Evolutionary conservation across 2,329 filamentous ascomycete genomes (phyloP).

Genomic region (Scedosporium boydii): DNA sequence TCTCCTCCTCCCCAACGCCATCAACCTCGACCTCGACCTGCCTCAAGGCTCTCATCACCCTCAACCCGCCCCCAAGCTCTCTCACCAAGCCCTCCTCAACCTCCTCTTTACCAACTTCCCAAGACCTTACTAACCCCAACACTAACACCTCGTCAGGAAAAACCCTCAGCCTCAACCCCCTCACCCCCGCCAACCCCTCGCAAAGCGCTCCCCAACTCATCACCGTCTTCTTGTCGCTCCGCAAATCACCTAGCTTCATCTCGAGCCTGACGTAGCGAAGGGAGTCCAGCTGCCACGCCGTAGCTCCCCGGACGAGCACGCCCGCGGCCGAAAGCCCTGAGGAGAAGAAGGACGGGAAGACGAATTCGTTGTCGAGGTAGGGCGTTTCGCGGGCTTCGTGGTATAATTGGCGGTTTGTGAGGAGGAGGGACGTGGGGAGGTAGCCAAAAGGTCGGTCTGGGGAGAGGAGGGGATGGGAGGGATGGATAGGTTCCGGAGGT

Average conservation of each 20-base stretch:
- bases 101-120: constrained; percentile 7
- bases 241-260: neutral
- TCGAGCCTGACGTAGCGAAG: constrained; percentile 23
- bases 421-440: constrained; percentile 30
- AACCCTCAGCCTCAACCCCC: neutral
- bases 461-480: constrained; percentile 17
- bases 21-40: constrained; percentile 11
- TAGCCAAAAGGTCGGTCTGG: constrained; percentile 26
- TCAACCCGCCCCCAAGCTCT: neutral
- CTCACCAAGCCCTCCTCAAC: neutral
- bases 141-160: constrained; percentile 9
- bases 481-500: neutral
- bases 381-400: constrained; percentile 29
- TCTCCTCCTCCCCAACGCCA: constrained; percentile 11
- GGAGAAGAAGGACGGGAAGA: constrained; percentile 35
- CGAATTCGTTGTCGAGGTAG: constrained; percentile 34
- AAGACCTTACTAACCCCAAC: too few relatives aligned
- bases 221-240: neutral
- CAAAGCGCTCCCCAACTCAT: neutral
- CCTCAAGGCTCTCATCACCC: neutral
- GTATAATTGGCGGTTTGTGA: constrained; percentile 29
- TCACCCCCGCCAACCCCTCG: neutral
- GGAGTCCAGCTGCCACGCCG: constrained; percentile 30
- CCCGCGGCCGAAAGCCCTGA: constrained; percentile 32
- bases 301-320: constrained; percentile 22